These are phyloP conservation scores for Pistacia vera DNA, from an alignment of 345 rosid species.

Conservation along the genomic window DNA sequence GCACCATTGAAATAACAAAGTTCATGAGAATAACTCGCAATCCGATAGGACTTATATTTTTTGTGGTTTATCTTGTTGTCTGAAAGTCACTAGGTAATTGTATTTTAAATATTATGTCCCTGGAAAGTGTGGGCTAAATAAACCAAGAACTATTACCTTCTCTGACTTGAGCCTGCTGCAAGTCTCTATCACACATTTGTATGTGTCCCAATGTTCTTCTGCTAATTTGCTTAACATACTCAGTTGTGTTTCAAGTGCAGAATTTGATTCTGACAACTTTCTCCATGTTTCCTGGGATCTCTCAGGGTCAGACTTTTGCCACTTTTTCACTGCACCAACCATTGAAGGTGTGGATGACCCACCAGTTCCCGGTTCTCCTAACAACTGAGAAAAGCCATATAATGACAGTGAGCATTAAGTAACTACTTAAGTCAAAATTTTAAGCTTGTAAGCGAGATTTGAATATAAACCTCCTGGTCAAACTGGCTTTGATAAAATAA, in stretches of 20 bases:
- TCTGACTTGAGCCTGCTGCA: slow-evolving; percentile 70
- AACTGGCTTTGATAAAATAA: no score
- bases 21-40: neutral
- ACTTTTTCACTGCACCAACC: slow-evolving; percentile 97
- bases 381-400: slow-evolving; percentile 49
- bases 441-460: neutral
- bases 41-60: neutral
- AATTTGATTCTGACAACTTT: slow-evolving; percentile 76
- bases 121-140: slow-evolving; percentile 1
- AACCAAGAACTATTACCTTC: slow-evolving; percentile 51
- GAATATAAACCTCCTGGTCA: no score
- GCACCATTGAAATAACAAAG: neutral
- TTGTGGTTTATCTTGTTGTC: neutral
- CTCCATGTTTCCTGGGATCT: slow-evolving; percentile 79
- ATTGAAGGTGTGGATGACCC: slow-evolving; percentile 98
- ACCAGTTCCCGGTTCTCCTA: slow-evolving; percentile 96
- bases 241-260: slow-evolving; percentile 69
- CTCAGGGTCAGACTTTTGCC: slow-evolving; percentile 89
- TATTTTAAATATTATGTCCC: neutral
- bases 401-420: slow-evolving; percentile 10
- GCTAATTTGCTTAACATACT: slow-evolving; percentile 69
- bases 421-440: no score
- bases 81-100: neutral
- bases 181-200: slow-evolving; percentile 53
- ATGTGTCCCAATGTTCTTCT: slow-evolving; percentile 67